Base-by-base conservation (phyloP, 192 early-diverging fungal species). In the Entrophospora sp. region DNA sequence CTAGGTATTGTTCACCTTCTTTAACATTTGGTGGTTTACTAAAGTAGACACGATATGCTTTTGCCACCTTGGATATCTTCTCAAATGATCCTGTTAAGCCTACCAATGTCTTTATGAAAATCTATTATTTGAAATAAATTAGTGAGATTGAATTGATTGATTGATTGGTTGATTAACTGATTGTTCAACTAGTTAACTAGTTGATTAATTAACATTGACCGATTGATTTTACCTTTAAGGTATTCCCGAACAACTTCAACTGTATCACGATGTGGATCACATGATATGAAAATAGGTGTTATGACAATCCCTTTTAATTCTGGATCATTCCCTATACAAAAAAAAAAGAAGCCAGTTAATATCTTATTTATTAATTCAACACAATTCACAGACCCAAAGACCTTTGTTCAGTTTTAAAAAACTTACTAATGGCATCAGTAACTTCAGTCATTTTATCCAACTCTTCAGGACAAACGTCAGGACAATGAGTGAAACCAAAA, bases 401-500 rank as follows among this genome's bases (percentile, higher is more conserved):
- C n/a, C n/a, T n/a, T n/a, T n/a, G n/a, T n/a, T n/a, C n/a, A n/a
- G n/a, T n/a, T n/a, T n/a, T n/a, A n/a, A n/a, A n/a, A n/a, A n/a
- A 75, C 82, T 68, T 82, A 90, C 88, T 80, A 36, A 91, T 69
- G 14, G 72, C 76, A 14, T 95, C 90, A 20, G 92, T 80, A 12
- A 94, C 91, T 44, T 89, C 83, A 5, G 91, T 87, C 84, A 99
- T 97, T 78, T 95, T 97, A 74, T 99, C 95, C 40, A 99, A 79
- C 75, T 99, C 96, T 67, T 97, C 96, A 4, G 97, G 97, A 46
- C 97, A 99, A 51, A 99, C 93, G 78, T 99, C 97, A 1, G 97
- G 97, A 72, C 97, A 99, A 74, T 97, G 91, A 30, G 94, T 96
- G 79, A 97, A 99, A n/a, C 97, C 97, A 85, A 99, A 99, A 77